These are phyloP conservation scores for Umbelopsis ramanniana DNA, from an alignment of 192 early-diverging fungal genomes.

Conservation along the genomic window DNA sequence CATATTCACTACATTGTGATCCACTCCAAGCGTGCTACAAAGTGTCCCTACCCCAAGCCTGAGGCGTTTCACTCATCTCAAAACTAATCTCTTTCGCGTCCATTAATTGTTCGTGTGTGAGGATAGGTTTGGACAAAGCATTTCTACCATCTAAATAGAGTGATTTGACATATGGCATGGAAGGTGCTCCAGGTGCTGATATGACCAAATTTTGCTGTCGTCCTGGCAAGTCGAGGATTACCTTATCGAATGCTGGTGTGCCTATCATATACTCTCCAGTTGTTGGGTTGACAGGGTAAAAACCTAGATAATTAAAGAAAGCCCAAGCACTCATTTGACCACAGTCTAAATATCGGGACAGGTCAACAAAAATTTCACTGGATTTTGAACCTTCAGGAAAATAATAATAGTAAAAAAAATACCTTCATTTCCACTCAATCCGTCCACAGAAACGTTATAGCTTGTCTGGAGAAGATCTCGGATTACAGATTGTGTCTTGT, in stretches of 20 bases:
- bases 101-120: conserved; percentile 14
- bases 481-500: neutral
- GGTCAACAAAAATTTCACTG: no score
- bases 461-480: conserved; percentile 3
- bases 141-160: neutral
- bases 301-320: conserved; percentile 8
- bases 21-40: neutral
- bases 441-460: neutral
- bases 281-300: neutral
- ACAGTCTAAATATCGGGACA: neutral
- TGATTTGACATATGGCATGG: neutral
- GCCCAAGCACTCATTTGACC: conserved; percentile 19
- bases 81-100: neutral
- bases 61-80: neutral
- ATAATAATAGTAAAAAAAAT: neutral
- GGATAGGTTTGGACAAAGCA: neutral
- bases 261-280: conserved; percentile 5
- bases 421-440: conserved; percentile 9
- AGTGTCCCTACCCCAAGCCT: neutral
- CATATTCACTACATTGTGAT: no score
- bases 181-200: neutral
- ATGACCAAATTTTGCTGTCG: neutral
- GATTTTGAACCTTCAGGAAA: no score
- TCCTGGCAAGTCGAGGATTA: neutral
- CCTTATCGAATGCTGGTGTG: conserved; percentile 12